phyloP scores from a whole-genome alignment of 163 green algal genomes.

The Chlorella variabilis region DNA sequence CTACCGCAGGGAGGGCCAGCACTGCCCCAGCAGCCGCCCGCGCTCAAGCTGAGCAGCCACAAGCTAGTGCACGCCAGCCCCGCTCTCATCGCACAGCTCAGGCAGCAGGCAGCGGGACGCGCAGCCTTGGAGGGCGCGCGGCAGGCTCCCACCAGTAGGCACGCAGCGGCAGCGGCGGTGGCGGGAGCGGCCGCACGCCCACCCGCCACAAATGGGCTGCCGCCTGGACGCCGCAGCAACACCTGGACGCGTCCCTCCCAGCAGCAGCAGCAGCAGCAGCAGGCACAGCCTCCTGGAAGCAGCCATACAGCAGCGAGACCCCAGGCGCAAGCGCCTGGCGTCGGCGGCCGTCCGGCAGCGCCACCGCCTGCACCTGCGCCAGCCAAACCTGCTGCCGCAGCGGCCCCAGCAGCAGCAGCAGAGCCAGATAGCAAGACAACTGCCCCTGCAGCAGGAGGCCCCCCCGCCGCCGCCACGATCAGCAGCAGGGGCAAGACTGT shows the following conservation, averaged over 20 bases:
- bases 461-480: not conserved
- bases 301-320: too few species aligned
- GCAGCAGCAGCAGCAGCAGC: not conserved
- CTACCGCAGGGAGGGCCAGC: too few species aligned
- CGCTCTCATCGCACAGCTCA: conserved; percentile 1
- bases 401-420: not conserved
- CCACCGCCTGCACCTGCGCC: too few species aligned
- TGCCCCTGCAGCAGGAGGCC: not conserved
- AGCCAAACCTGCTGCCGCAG: not conserved
- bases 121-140: not conserved
- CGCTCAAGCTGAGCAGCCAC: not conserved
- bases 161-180: not conserved
- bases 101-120: not conserved
- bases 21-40: not conserved
- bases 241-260: conserved; percentile 1
- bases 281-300: not conserved
- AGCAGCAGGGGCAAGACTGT: not conserved
- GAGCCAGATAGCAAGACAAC: not conserved
- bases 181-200: not conserved
- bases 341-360: too few species aligned
- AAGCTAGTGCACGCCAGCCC: conserved; percentile 14
- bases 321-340: too few species aligned
- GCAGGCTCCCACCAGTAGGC: too few species aligned
- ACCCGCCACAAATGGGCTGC: too few species aligned
- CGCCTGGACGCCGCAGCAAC: not conserved